Evolutionary conservation across 495 filamentous ascomycete species (phyloP).

Genomic region (Talaromyces proteolyticus): DNA sequence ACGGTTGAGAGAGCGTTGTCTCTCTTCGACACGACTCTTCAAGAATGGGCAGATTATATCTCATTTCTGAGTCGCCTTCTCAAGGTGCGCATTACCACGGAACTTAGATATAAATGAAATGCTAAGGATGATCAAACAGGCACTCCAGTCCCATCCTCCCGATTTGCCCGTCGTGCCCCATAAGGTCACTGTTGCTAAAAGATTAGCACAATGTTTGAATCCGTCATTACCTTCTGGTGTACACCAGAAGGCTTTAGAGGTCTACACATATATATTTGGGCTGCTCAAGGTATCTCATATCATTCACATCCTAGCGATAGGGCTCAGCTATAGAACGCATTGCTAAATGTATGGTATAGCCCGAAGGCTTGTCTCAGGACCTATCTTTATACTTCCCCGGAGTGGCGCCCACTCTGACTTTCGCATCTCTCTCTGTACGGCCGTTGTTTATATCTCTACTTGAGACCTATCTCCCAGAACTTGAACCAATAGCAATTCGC

Average conservation of each 20-base stretch:
- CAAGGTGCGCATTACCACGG: constrained; percentile 53
- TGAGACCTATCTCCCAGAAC: constrained; percentile 68
- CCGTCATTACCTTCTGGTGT: constrained; percentile 91
- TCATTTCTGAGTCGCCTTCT: constrained; percentile 88
- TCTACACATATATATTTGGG: constrained; percentile 81
- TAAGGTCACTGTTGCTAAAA: constrained; percentile 78
- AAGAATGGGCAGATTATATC: constrained; percentile 99
- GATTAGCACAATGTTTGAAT: constrained; percentile 91
- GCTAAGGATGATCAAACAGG: constrained; percentile 45
- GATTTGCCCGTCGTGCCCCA: constrained; percentile 70
- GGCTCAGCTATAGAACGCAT: background rate
- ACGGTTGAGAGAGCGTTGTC: constrained; percentile 82
- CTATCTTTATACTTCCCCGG: constrained; percentile 85
- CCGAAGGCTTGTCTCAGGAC: constrained; percentile 71
- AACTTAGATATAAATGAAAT: constrained; percentile 10
- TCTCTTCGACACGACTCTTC: constrained; percentile 85
- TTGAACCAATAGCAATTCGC: constrained; percentile 64
- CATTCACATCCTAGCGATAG: too few species aligned
- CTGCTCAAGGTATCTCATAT: constrained; percentile 23
- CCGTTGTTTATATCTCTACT: constrained; percentile 77
- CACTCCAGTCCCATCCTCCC: constrained; percentile 78
- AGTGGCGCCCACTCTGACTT: constrained; percentile 79
- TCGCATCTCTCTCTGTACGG: constrained; percentile 84
- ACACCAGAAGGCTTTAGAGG: constrained; percentile 96
- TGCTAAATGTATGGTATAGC: constrained; percentile 22